These are phyloP conservation scores for Camelina hispida DNA, from an alignment of 345 rosid species.

Conservation along the genomic window DNA sequence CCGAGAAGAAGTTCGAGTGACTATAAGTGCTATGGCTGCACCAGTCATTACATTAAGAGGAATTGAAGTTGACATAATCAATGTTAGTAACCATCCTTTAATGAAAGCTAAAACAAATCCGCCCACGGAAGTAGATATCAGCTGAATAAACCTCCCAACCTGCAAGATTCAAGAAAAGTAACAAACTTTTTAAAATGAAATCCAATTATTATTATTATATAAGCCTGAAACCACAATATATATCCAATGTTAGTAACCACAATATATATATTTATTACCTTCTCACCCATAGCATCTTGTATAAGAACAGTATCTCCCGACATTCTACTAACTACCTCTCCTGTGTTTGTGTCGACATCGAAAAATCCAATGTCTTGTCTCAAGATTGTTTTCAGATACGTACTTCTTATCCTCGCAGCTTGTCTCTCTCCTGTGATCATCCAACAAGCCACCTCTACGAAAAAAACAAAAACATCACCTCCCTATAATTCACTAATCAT, in stretches of 20 bases:
- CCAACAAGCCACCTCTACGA: conserved; percentile 81
- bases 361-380: conserved; percentile 80
- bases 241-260: too few relatives aligned
- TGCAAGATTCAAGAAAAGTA: conserved; percentile 30
- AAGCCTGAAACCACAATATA: not conserved
- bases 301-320: conserved; percentile 88
- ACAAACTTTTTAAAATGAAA: not conserved
- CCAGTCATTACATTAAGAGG: conserved; percentile 69
- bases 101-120: conserved; percentile 66
- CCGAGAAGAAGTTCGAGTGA: conserved; percentile 60
- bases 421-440: conserved; percentile 88
- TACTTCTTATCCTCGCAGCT: conserved; percentile 63
- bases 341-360: conserved; percentile 77
- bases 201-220: not conserved
- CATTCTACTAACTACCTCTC: conserved; percentile 88
- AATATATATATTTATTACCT: conserved; percentile 46
- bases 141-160: conserved; percentile 89
- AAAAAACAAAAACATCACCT: conserved; percentile 4
- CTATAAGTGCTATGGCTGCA: conserved; percentile 54
- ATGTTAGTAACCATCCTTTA: conserved; percentile 80
- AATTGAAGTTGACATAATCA: conserved; percentile 65
- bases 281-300: conserved; percentile 93
- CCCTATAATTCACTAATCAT: not conserved
- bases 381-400: conserved; percentile 67
- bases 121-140: conserved; percentile 65